phyloP scores from a whole-genome alignment of 495 filamentous ascomycete species.

The Barbatosphaeria neglecta region DNA sequence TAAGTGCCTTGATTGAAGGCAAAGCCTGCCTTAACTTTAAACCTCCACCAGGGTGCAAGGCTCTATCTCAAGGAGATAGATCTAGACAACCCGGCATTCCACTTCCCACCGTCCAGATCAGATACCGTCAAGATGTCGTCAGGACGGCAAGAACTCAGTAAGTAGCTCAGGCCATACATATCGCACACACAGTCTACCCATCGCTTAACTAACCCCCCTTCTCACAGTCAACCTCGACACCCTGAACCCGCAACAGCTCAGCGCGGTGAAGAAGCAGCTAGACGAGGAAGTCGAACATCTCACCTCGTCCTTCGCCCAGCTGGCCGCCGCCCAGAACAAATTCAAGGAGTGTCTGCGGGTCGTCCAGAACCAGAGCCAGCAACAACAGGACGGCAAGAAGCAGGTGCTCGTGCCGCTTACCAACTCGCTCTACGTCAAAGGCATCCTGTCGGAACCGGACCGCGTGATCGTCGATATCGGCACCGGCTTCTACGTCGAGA shows the following conservation, averaged over 20 bases:
- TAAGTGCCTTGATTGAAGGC: no score
- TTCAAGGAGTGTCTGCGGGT: constrained; percentile 80
- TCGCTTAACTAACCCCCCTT: constrained; percentile 1
- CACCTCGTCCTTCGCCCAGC: constrained; percentile 74
- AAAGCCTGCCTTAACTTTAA: no score
- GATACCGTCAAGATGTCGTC: background rate
- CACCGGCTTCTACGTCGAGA: constrained; percentile 94
- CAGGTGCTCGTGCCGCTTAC: constrained; percentile 84
- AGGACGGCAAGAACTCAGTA: background rate
- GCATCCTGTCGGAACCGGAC: constrained; percentile 60
- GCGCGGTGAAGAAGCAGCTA: constrained; percentile 78
- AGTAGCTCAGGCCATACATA: no score
- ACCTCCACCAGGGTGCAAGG: no score
- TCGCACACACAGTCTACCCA: no score
- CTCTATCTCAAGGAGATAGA: no score
- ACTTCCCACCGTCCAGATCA: background rate
- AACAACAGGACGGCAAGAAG: constrained; percentile 36
- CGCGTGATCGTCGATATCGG: constrained; percentile 91
- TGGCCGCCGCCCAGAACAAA: constrained; percentile 78
- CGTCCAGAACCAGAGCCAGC: constrained; percentile 43
- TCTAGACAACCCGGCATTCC: no score
- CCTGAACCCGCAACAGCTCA: constrained; percentile 40
- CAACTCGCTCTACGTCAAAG: constrained; percentile 85
- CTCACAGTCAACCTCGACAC: constrained; percentile 31
- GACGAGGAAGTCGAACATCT: constrained; percentile 92